phyloP scores from a whole-genome alignment of 148 eudicot species.

The Silene latifolia region DNA sequence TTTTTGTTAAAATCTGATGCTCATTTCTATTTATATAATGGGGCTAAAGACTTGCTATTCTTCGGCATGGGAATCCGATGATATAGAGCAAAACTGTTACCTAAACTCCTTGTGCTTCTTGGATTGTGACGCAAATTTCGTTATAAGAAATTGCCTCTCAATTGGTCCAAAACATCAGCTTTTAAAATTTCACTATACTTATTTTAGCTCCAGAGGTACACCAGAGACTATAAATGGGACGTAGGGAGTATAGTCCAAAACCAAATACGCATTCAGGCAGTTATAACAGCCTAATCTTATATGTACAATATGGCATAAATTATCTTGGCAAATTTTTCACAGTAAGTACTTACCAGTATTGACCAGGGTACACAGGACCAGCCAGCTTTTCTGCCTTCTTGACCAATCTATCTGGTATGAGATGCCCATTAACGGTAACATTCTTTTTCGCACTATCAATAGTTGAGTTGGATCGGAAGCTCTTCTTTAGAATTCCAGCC shows the following conservation, averaged over 20 bases:
- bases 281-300: neutral
- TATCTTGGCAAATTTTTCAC: neutral
- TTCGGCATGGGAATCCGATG: too few relatives aligned
- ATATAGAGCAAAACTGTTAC: too few relatives aligned
- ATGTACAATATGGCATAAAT: neutral
- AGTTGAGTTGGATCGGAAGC: slow-evolving; percentile 47
- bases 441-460: slow-evolving; percentile 46
- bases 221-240: too few relatives aligned
- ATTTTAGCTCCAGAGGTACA: too few relatives aligned
- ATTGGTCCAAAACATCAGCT: neutral
- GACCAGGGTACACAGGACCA: slow-evolving; percentile 78
- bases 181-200: neutral
- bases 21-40: neutral
- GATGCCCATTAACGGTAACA: slow-evolving; percentile 75
- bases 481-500: slow-evolving; percentile 63
- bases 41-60: neutral
- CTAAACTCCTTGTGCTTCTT: too few relatives aligned
- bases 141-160: too few relatives aligned
- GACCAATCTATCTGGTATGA: slow-evolving; percentile 61
- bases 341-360: slow-evolving; percentile 65
- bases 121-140: too few relatives aligned
- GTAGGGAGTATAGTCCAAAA: neutral
- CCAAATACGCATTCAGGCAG: neutral
- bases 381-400: slow-evolving; percentile 90
- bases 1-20: neutral